Percentiles rank a stretch among this genome's conserved stretches.
Evolutionary conservation across 2,329 filamentous ascomycete genomes (phyloP).

Genomic region (Ascocoryne sarcoides): DNA sequence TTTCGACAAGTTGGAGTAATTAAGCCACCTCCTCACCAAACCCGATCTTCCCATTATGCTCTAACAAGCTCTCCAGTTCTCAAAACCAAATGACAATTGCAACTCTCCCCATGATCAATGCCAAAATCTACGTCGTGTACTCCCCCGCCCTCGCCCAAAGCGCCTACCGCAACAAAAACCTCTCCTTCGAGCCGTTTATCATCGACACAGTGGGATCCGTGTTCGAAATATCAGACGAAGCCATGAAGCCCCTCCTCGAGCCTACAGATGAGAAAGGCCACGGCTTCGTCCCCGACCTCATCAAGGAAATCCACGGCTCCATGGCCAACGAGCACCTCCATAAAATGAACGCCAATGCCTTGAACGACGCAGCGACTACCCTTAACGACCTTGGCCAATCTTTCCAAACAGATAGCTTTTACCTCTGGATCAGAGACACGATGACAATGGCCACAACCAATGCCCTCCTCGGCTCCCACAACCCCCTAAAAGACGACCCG

Average conservation of each 20-base stretch:
- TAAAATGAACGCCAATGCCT: constrained; percentile 30
- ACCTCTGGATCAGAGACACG: constrained; percentile 30
- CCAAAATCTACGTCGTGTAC: constrained; percentile 38
- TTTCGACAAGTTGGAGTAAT: constrained; percentile 31
- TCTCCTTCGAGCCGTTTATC: constrained; percentile 36
- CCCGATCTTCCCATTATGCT: background rate
- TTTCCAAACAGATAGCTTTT: constrained; percentile 31
- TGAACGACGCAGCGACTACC: constrained; percentile 28
- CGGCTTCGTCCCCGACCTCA: constrained; percentile 24
- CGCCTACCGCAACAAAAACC: constrained; percentile 32
- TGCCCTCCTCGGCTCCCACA: constrained; percentile 36
- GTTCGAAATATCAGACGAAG: constrained; percentile 28
- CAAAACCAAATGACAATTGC: constrained; percentile 29
- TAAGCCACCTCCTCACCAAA: background rate
- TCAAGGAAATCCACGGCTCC: constrained; percentile 28
- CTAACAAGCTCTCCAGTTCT: constrained; percentile 10
- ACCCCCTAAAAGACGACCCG: constrained; percentile 32
- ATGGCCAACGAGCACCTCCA: constrained; percentile 31
- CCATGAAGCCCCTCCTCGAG: constrained; percentile 24
- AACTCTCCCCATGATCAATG: constrained; percentile 36
- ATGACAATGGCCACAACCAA: constrained; percentile 33
- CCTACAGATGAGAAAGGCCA: constrained; percentile 20
- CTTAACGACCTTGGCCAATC: constrained; percentile 23
- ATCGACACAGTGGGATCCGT: constrained; percentile 31
- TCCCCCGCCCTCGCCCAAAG: constrained; percentile 32